These are phyloP conservation scores for Guyanaporus albipodus DNA, from an alignment of 768 basidiomycete species.

Conservation along the genomic window DNA sequence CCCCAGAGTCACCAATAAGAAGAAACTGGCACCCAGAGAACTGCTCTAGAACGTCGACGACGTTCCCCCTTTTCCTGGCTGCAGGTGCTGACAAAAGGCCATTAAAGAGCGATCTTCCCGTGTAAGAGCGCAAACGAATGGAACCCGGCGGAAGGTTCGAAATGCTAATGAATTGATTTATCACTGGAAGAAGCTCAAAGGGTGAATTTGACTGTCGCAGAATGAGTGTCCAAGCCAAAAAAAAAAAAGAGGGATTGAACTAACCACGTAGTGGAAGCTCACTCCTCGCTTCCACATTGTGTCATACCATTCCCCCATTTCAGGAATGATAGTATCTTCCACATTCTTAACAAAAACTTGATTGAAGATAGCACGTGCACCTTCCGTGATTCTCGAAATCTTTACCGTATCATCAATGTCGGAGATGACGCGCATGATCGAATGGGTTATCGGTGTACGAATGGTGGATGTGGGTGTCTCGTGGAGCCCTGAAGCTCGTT, in stretches of 20 bases:
- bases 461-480: slow-evolving; percentile 25
- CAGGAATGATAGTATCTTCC: slow-evolving; percentile 72
- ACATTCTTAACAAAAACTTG: slow-evolving; percentile 91
- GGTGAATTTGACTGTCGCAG: slow-evolving; percentile 79
- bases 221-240: background rate
- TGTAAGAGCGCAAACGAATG: slow-evolving; percentile 80
- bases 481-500: slow-evolving; percentile 42
- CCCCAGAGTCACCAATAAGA: slow-evolving; percentile 88
- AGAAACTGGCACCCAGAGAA: slow-evolving; percentile 77
- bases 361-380: slow-evolving; percentile 78
- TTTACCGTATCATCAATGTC: slow-evolving; percentile 91
- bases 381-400: slow-evolving; percentile 65
- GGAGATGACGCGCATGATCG: slow-evolving; percentile 75
- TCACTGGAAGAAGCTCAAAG: slow-evolving; percentile 74
- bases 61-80: slow-evolving; percentile 73
- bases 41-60: slow-evolving; percentile 71
- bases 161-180: slow-evolving; percentile 70
- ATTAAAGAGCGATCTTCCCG: slow-evolving; percentile 76
- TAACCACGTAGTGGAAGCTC: slow-evolving; percentile 84
- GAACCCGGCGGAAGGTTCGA: slow-evolving; percentile 72
- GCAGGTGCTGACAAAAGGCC: slow-evolving; percentile 81
- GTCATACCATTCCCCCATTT: slow-evolving; percentile 78
- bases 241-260: slow-evolving; percentile 31
- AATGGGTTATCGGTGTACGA: slow-evolving; percentile 52
- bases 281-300: slow-evolving; percentile 67